These are phyloP conservation scores for Parafenestella ontariensis DNA, from an alignment of 2,329 filamentous ascomycete species.

Conservation along the genomic window DNA sequence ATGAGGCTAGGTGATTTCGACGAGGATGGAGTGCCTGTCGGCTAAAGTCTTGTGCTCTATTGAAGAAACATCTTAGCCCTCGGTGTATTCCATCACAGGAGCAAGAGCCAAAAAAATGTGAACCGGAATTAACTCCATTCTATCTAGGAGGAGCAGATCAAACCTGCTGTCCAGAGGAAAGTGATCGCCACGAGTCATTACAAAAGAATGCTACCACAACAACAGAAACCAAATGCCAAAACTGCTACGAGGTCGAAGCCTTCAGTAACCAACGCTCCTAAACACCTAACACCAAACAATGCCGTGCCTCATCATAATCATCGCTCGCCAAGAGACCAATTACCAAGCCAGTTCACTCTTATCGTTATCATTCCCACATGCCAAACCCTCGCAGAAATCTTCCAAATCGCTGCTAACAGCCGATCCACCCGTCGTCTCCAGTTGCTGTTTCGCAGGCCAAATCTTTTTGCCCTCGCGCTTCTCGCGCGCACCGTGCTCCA, in stretches of 20 bases:
- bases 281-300: constrained; percentile 29
- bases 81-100: background rate
- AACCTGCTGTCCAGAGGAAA: background rate
- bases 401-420: constrained; percentile 34
- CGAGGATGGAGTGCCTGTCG: too few relatives aligned
- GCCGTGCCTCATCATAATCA: constrained; percentile 17
- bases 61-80: background rate
- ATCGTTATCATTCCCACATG: constrained; percentile 35
- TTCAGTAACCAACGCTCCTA: constrained; percentile 20
- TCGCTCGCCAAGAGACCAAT: background rate
- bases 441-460: constrained; percentile 58
- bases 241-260: constrained; percentile 20
- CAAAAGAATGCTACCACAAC: constrained; percentile 1
- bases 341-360: constrained; percentile 39
- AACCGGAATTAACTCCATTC: background rate
- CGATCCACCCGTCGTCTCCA: constrained; percentile 22
- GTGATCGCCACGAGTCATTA: constrained; percentile 12
- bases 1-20: background rate
- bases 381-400: constrained; percentile 36
- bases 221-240: background rate
- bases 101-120: background rate
- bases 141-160: background rate
- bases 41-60: background rate
- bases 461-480: constrained; percentile 56
- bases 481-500: constrained; percentile 58